Conservation (phyloP, 2,329 filamentous ascomycete species). For the Aspergillus brasiliensis region DNA sequence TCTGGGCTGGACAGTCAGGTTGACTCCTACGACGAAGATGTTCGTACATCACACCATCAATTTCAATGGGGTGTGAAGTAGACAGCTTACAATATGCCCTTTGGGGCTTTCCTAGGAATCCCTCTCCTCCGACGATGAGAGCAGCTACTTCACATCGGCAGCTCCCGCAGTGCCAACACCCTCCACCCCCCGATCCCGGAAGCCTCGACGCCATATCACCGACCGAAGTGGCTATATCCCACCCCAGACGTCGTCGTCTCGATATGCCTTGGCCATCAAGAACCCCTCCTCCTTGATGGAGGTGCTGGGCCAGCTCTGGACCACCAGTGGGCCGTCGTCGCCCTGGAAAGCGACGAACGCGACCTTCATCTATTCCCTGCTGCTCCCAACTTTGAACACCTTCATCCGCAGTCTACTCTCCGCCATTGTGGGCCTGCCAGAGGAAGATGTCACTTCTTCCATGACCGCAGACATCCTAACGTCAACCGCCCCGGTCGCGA, state of each 20-base stretch:
- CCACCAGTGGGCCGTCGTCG: constrained; percentile 84
- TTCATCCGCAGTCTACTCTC: constrained; percentile 91
- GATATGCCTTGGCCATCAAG: constrained; percentile 70
- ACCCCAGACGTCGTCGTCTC: constrained; percentile 41
- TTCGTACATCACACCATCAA: constrained; percentile 18
- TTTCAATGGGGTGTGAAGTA: background rate
- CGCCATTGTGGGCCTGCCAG: constrained; percentile 85
- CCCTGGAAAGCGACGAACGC: constrained; percentile 94
- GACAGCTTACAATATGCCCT: background rate
- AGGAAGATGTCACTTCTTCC: constrained; percentile 61
- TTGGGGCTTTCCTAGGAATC: constrained; percentile 29
- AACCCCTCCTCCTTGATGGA: constrained; percentile 81
- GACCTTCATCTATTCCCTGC: constrained; percentile 86
- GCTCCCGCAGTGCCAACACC: constrained; percentile 46
- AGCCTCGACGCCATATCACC: constrained; percentile 43
- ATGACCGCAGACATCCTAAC: constrained; percentile 73
- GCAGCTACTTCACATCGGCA: constrained; percentile 78
- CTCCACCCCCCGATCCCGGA: constrained; percentile 43
- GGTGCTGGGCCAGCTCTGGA: constrained; percentile 84
- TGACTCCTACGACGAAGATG: constrained; percentile 39
- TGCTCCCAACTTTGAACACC: constrained; percentile 84
- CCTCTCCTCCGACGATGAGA: constrained; percentile 70
- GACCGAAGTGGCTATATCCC: constrained; percentile 50
- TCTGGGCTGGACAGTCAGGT: constrained; percentile 27
- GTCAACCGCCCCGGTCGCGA: constrained; percentile 78